Evolutionary conservation across 1,139 yeast genomes (phyloP).

Genomic region (Suhomyces coccinellae): DNA sequence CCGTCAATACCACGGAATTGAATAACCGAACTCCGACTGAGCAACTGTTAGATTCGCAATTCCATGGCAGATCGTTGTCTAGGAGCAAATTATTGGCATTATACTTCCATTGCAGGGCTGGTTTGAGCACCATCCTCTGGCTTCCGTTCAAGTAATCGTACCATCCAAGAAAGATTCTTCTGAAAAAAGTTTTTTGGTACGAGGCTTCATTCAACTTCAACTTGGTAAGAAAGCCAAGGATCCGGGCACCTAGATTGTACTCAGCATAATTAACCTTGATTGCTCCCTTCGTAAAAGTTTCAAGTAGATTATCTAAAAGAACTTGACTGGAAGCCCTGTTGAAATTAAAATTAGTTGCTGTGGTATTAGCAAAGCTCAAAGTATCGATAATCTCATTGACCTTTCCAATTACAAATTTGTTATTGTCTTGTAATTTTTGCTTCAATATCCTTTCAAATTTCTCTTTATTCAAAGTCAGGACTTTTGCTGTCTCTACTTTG

Average conservation of each 20-base stretch:
- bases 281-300: conserved; percentile 37
- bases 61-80: conserved; percentile 40
- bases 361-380: conserved; percentile 13
- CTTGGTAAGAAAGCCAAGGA: conserved; percentile 42
- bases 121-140: conserved; percentile 4
- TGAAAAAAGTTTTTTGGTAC: conserved; percentile 19
- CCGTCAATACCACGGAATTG: conserved; percentile 37
- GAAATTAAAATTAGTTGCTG: conserved; percentile 1
- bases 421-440: conserved; percentile 26
- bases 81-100: conserved; percentile 44
- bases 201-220: conserved; percentile 7
- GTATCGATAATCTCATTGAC: conserved; percentile 33
- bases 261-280: conserved; percentile 45
- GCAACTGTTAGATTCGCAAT: conserved; percentile 31
- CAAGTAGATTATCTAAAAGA: conserved; percentile 25
- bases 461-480: conserved; percentile 21
- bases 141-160: conserved; percentile 33
- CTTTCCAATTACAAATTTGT: conserved; percentile 25
- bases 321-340: conserved; percentile 15
- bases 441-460: conserved; percentile 25
- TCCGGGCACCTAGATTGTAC: conserved; percentile 40
- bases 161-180: conserved; percentile 43
- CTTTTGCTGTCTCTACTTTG: conserved; percentile 5
- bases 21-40: conserved; percentile 40
- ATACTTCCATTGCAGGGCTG: conserved; percentile 28